Evolutionary conservation across 306 rosid genomes (phyloP), one percentile per base, ranked within the genome.

Genomic region (Begonia loranthoides): DNA sequence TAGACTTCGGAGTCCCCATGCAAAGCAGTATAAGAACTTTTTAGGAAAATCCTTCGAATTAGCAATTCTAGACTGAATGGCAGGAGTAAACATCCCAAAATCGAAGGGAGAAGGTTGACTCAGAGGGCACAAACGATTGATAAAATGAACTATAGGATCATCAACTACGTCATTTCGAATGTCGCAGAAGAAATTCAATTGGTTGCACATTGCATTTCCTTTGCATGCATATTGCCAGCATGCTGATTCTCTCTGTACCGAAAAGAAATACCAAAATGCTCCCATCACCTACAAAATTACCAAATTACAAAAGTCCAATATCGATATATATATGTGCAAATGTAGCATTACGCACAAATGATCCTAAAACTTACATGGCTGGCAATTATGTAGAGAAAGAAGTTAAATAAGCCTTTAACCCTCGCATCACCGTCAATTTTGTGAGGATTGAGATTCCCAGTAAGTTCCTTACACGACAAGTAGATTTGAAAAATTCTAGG

Each of bases 401-500:
- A 55, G 33, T 49, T 41, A 17, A 56, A 55, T 55, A 44, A 49
- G 21, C 56, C 62, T 55, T 45, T 51, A 13, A 65, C 41, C 64
- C 55, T 45, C 0, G 55, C 49, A 10, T 21, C 16, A 17, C 55
- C 40, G 2, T 21, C 53, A 10, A 65, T 41, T 1, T 15, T 12
- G 0, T 10, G 4, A 67, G 67, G 16, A 40, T 46, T 49, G 9
- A 45, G 40, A 49, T n/a, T 44, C 38, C 34, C 17, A 10, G 58
- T 50, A 17, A 51, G 45, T 21, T 61, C 19, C 11, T 17, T 55
- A 12, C 45, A 43, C 36, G 41, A 60, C 5, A 41, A 10, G 15
- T 48, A 60, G 41, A 67, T 67, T 14, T 58, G 38, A 19, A 61
- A 9, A 36, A 43, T 14, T 60, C 72, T 61, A 1, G 56, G 63